Evolutionary conservation across 192 early-diverging fungal species (phyloP).

Genomic region (Dissophora ornata): DNA sequence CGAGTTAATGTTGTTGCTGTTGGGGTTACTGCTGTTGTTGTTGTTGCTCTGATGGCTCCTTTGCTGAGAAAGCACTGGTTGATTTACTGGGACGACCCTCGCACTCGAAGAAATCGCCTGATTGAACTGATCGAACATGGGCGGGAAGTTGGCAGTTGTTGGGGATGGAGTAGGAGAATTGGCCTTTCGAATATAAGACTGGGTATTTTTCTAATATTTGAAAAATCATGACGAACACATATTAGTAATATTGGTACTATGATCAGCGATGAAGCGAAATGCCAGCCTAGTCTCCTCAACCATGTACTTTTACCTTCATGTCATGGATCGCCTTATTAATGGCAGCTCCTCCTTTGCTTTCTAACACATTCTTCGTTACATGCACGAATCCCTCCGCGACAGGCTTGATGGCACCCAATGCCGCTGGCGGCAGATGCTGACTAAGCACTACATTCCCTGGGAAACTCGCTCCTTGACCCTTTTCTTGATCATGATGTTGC

Average conservation of each 20-base stretch:
- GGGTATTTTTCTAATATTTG: slow-evolving; percentile 46
- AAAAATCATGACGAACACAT: too few relatives aligned
- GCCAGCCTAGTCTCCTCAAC: too few relatives aligned
- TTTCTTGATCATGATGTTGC: slow-evolving; percentile 12
- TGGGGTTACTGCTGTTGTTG: not conserved
- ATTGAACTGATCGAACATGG: slow-evolving; percentile 44
- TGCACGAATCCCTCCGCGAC: slow-evolving; percentile 58
- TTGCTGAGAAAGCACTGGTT: slow-evolving; percentile 8
- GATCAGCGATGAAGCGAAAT: too few relatives aligned
- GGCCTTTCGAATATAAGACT: slow-evolving; percentile 40
- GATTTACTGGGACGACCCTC: slow-evolving; percentile 20
- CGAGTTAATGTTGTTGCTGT: not conserved
- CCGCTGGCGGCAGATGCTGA: slow-evolving; percentile 62
- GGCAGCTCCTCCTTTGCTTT: slow-evolving; percentile 61
- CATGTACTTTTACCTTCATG: slow-evolving; percentile 55
- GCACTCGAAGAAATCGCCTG: slow-evolving; percentile 18
- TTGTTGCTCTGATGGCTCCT: slow-evolving; percentile 11
- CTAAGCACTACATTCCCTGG: slow-evolving; percentile 56
- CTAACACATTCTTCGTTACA: slow-evolving; percentile 67
- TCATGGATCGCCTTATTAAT: slow-evolving; percentile 67
- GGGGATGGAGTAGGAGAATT: slow-evolving; percentile 6
- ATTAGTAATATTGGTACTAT: too few relatives aligned
- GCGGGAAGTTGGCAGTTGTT: slow-evolving; percentile 23
- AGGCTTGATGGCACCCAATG: slow-evolving; percentile 62
- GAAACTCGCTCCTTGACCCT: slow-evolving; percentile 11